Evolutionary conservation across 2,329 filamentous ascomycete genomes (phyloP), one percentile per base, ranked within the genome.

Genomic region (Hymenoscyphus scutula): DNA sequence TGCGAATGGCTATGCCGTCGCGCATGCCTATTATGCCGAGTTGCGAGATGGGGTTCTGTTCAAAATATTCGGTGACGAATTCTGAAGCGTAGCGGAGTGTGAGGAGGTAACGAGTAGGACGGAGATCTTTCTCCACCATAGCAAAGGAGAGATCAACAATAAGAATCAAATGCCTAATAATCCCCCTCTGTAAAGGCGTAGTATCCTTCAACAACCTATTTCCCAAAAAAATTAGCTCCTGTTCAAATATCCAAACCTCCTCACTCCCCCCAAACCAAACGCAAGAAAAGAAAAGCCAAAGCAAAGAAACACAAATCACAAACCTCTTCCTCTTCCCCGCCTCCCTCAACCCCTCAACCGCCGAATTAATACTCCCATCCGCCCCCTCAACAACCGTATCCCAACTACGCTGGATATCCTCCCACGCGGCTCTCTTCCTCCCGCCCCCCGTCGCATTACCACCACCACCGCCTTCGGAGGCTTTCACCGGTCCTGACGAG

Each of bases 21-120:
- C 91, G 86, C 90, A 98, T 97, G 58, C 91, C 94, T 45, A 99
- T 81, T 32, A 99, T 89, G 27, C 90, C 93, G 62, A 99, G 84
- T 77, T 99, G 95, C 10, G 92, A 96, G 68, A 99, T 98, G 11
- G 95, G 95, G 72, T 99, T 99, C 77, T 99, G 95, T 77, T 98
- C 95, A 74, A 98, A 99, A 78, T 92, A 99, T 75, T 97, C 94
- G 63, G 88, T 84, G 56, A 98, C 89, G 76, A 98, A 99, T 62
- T 92, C 89, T 67, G 89, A 85, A 17, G 92, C 89, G 76, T 92
- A 96, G 67, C 88, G 88, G 72, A 97, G 82, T 59, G 88, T 89
- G 34, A 97, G 84, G 41, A 92, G 84, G 76, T 94, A 93, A 64
- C 94, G 86, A 53, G 88, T 97, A 5, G 95, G 95, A 29, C 95